Evolutionary conservation across 306 rosid genomes (phyloP), one percentile per base, ranked within the genome.

Genomic region (Trichosanthes cucumerina): DNA sequence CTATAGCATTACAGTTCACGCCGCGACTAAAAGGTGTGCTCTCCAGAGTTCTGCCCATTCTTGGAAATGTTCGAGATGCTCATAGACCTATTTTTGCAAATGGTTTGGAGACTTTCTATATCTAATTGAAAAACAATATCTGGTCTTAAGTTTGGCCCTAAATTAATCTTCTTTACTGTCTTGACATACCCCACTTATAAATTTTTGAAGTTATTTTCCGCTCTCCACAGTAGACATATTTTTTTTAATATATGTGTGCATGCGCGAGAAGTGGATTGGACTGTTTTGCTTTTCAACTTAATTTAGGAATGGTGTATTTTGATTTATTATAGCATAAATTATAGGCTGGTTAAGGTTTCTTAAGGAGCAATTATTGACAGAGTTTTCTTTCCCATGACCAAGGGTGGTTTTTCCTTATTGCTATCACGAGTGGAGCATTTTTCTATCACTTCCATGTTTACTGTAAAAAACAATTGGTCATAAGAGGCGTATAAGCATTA

Each of bases 1-100:
- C 70, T 89, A 80, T 88, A 94, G 98, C 96, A 64, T 77, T 87
- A 83, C 96, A 89, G 89, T 94, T 94, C 85, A 89, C 96, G 59
- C 98, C 95, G 14, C 93, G 91, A 73, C 82, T 94, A 85, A 94
- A 92, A 91, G 90, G 86, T 82, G 97, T 94, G 71, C 97, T 94
- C 78, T 94, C 98, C 38, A 91, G 97, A 78, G 92, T 94, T 84
- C 83, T 94, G 83, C 98, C 98, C 69, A 87, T 94, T 82, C 93
- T 92, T 76, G 98, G 98, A 85, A 94, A 84, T 90, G 98, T 92
- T 68, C 90, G 98, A 47, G 98, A 94, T 59, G 82, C 79, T 76
- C 88, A 94, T 72, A 84, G 97, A 73, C 93, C 97, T 41, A 88
- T 92, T 83, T 94, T 92, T 83, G 97, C 98, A 80, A 92, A 90